Conservation (phyloP, 2,329 filamentous ascomycete species). For the Aureobasidium sp. region DNA sequence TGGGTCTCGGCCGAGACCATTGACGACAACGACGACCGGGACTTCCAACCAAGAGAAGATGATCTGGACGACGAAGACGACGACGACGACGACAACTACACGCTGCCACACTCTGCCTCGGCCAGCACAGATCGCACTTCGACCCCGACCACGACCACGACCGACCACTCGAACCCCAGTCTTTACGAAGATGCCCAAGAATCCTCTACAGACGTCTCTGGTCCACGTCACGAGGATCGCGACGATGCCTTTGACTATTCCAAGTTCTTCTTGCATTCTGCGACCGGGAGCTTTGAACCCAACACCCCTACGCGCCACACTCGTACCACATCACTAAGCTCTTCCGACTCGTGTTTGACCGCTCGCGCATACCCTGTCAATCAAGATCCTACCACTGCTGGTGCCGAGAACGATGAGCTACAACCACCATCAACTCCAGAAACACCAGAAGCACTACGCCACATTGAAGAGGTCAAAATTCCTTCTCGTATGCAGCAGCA, state of each 20-base stretch:
- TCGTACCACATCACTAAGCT: conserved; percentile 1
- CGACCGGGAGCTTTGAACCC: conserved; percentile 79
- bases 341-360: conserved; percentile 3
- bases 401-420: neutral
- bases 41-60: neutral
- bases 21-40: neutral
- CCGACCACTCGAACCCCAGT: conserved; percentile 28
- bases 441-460: conserved; percentile 36
- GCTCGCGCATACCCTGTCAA: conserved; percentile 5
- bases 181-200: conserved; percentile 50
- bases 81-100: conserved; percentile 4
- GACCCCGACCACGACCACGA: neutral
- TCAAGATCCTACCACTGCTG: neutral
- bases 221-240: conserved; percentile 82
- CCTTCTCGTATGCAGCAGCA: conserved; percentile 37
- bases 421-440: conserved; percentile 26
- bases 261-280: conserved; percentile 94
- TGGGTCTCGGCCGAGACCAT: conserved; percentile 16
- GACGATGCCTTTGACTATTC: conserved; percentile 98
- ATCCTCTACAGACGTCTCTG: conserved; percentile 17
- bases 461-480: conserved; percentile 28
- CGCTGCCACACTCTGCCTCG: neutral
- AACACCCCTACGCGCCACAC: neutral
- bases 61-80: neutral
- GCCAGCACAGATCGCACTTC: conserved; percentile 15